Conservation (phyloP, 1,284 basidiomycete genomes). For the Moniliella sp. region DNA sequence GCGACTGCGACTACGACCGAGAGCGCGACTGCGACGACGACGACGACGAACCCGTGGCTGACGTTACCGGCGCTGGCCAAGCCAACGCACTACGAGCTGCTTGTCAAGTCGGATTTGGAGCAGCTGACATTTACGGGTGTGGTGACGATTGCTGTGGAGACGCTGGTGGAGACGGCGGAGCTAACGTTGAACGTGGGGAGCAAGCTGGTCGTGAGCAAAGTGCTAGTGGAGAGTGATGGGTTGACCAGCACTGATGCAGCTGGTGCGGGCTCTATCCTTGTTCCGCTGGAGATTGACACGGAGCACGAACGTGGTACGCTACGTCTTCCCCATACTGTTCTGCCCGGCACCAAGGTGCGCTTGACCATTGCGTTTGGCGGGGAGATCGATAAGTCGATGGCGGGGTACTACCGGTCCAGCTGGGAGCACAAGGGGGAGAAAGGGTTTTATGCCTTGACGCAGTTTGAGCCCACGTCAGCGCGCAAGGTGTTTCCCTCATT, state of each 20-base stretch:
- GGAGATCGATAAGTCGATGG: constrained; percentile 24
- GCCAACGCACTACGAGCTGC: constrained; percentile 60
- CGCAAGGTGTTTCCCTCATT: constrained; percentile 45
- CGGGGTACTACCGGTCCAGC: constrained; percentile 35
- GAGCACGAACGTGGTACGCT: constrained; percentile 21
- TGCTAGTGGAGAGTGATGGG: too few species aligned
- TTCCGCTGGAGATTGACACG: constrained; percentile 37
- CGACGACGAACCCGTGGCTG: too few species aligned
- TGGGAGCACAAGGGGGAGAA: constrained; percentile 37
- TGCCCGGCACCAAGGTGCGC: constrained; percentile 20
- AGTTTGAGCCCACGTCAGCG: constrained; percentile 59
- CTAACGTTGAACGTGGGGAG: too few species aligned
- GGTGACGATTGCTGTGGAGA: constrained; percentile 55
- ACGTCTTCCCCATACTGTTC: constrained; percentile 12
- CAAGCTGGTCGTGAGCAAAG: too few species aligned
- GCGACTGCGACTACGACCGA: too few species aligned
- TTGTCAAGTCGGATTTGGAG: constrained; percentile 59
- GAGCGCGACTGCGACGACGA: too few species aligned
- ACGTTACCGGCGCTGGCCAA: too few species aligned
- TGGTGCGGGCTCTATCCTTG: too few species aligned
- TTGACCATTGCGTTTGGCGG: constrained; percentile 20
- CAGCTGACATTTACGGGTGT: constrained; percentile 55
- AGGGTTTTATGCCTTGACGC: constrained; percentile 29
- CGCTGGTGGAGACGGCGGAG: constrained; percentile 48
- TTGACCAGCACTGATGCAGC: too few species aligned